These are phyloP conservation scores for Xanthoconium stramineum DNA, from an alignment of 768 basidiomycete species.

Conservation along the genomic window DNA sequence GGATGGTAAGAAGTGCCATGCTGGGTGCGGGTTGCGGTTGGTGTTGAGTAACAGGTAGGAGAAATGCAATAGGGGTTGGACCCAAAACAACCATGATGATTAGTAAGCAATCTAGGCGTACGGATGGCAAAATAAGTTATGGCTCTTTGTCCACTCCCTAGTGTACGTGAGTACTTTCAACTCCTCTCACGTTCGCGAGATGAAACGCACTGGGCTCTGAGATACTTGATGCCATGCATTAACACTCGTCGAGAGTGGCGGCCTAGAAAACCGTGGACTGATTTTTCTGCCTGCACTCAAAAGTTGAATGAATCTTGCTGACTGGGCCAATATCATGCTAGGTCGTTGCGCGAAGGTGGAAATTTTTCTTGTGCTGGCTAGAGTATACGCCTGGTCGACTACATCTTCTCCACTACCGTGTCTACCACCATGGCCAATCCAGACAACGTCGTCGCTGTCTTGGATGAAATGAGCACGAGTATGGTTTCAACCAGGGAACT, in stretches of 20 bases:
- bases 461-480: slow-evolving; percentile 61
- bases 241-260: slow-evolving; percentile 47
- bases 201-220: slow-evolving; percentile 70
- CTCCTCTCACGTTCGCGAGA: slow-evolving; percentile 24
- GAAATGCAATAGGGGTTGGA: no score
- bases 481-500: slow-evolving; percentile 58
- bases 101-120: no score
- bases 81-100: no score
- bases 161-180: background rate
- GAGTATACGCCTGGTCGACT: background rate
- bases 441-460: slow-evolving; percentile 20
- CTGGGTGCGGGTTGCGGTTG: no score
- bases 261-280: slow-evolving; percentile 68
- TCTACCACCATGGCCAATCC: slow-evolving; percentile 17
- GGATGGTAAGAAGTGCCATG: no score
- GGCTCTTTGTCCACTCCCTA: no score
- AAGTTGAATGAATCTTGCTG: background rate
- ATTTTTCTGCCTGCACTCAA: slow-evolving; percentile 21
- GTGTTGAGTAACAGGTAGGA: no score
- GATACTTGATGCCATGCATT: slow-evolving; percentile 47
- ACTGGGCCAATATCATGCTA: background rate
- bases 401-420: background rate
- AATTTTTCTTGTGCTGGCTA: background rate
- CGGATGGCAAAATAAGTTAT: no score
- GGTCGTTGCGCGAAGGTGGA: background rate